These are phyloP conservation scores for Fusarium siculi DNA, from an alignment of 2,329 filamentous ascomycete species.

Conservation along the genomic window DNA sequence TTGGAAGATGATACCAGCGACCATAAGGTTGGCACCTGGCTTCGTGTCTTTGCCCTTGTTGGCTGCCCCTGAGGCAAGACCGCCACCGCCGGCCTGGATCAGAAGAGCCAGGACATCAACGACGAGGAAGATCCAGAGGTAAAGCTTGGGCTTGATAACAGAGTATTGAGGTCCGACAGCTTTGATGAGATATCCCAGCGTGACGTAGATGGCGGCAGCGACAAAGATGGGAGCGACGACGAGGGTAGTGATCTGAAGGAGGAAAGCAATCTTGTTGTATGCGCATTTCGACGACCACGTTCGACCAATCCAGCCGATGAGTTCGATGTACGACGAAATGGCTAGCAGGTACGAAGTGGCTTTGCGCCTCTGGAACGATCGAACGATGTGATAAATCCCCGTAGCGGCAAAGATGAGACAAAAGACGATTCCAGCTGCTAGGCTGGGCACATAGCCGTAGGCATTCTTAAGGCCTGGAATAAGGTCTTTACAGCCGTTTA, in stretches of 20 bases:
- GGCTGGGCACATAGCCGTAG: slow-evolving; percentile 36
- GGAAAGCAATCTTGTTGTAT: slow-evolving; percentile 59
- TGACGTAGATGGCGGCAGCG: slow-evolving; percentile 61
- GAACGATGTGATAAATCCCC: slow-evolving; percentile 30
- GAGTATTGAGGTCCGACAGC: slow-evolving; percentile 56
- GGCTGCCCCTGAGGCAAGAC: slow-evolving; percentile 52
- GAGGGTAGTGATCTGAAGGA: slow-evolving; percentile 61
- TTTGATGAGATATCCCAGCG: slow-evolving; percentile 59
- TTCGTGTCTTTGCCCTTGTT: slow-evolving; percentile 50
- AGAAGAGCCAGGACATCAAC: slow-evolving; percentile 42
- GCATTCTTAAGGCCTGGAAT: slow-evolving; percentile 32
- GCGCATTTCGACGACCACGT: slow-evolving; percentile 60
- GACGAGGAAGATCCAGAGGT: slow-evolving; percentile 60
- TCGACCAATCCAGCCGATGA: slow-evolving; percentile 60
- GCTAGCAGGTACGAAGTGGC: slow-evolving; percentile 33
- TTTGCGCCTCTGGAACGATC: slow-evolving; percentile 34
- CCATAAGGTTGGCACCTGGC: slow-evolving; percentile 60
- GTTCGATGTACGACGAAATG: slow-evolving; percentile 46
- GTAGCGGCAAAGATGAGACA: slow-evolving; percentile 25
- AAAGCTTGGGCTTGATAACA: slow-evolving; percentile 54
- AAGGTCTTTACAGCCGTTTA: slow-evolving; percentile 30
- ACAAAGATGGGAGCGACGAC: slow-evolving; percentile 60
- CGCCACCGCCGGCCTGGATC: slow-evolving; percentile 59
- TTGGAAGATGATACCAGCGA: slow-evolving; percentile 62
- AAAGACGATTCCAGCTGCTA: slow-evolving; percentile 35